Conservation (phyloP, 2,329 filamentous ascomycete species). For the Colletotrichum sp. region DNA sequence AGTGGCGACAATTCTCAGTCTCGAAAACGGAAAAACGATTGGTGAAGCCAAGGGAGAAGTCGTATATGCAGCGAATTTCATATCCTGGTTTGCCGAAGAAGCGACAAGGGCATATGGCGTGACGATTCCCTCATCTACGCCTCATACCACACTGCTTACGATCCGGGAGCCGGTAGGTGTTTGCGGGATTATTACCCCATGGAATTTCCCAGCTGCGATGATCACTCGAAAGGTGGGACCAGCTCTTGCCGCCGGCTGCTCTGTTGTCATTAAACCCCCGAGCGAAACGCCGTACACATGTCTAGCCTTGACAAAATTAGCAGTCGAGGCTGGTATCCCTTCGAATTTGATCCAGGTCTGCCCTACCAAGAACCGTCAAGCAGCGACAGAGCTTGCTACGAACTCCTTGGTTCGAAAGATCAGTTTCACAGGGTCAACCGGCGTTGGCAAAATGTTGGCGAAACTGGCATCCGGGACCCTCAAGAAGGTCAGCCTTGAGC, state of each 20-base stretch:
- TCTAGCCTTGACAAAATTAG: constrained; percentile 69
- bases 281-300: constrained; percentile 73
- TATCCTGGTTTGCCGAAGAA: constrained; percentile 62
- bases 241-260: constrained; percentile 72
- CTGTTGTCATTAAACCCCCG: constrained; percentile 73
- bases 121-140: constrained; percentile 47
- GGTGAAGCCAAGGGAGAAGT: constrained; percentile 59
- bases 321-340: constrained; percentile 69
- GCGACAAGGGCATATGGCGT: constrained; percentile 60
- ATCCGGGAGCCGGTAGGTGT: constrained; percentile 69
- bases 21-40: constrained; percentile 63
- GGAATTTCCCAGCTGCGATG: constrained; percentile 67
- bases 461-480: constrained; percentile 71
- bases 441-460: constrained; percentile 60
- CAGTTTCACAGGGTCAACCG: constrained; percentile 71
- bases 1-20: constrained; percentile 40
- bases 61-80: constrained; percentile 58
- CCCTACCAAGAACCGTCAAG: constrained; percentile 28
- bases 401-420: constrained; percentile 65
- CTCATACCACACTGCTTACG: constrained; percentile 65
- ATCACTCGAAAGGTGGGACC: constrained; percentile 49
- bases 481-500: constrained; percentile 77
- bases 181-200: constrained; percentile 70
- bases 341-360: constrained; percentile 60
- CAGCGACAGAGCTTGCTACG: constrained; percentile 27